Base-by-base conservation (phyloP, 2,329 filamentous ascomycete genomes). In the Epichloe gansuensis region DNA sequence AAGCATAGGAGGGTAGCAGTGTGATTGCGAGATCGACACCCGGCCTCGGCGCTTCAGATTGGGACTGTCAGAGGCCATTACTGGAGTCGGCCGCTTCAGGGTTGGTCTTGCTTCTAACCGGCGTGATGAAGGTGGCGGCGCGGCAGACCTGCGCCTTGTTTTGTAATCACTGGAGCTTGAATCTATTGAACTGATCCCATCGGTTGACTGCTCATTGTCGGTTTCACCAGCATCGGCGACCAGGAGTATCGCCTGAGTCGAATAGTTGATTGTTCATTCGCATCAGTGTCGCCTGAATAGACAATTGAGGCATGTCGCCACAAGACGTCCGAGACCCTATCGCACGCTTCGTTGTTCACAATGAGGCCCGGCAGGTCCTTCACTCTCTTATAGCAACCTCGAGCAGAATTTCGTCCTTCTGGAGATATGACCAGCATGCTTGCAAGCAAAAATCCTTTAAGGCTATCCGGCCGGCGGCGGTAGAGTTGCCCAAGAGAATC, bases 341-440 rank as follows among this genome's bases (percentile, higher is more conserved):
- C 51, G 31, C 17, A 46, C 39, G 51, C 5, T 13, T 46, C 25
- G 21, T 9, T 11, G n/a, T 50, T 35, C 15, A 49, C n/a, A 42
- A 53, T 53, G 21, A 35, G 46, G 31, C 28, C 41, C 21, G 51
- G 51, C 5, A 53, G 46, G 13, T 8, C 35, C 31, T 34, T 46
- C 4, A 25, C 47, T 39, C 12, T 50, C 0, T 41, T 15, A 25
- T 43, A 47, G 37, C 47, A 50, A 21, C 21, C 48, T 46, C 15
- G 42, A 47, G 48, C 52, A 28, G 52, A 53, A 9, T 23, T 37
- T 50, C 43, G 52, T 15, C 28, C 21, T 42, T 1, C 31, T 38
- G 52, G 47, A 41, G 42, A 21, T n/a, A 53, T 46, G 42, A 41
- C 41, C 35, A 53, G 52, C 52, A 53, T 53, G 34, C 23, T 50